phyloP scores from a whole-genome alignment of 108 stramenopile species.

The Skeletonema marinoi region DNA sequence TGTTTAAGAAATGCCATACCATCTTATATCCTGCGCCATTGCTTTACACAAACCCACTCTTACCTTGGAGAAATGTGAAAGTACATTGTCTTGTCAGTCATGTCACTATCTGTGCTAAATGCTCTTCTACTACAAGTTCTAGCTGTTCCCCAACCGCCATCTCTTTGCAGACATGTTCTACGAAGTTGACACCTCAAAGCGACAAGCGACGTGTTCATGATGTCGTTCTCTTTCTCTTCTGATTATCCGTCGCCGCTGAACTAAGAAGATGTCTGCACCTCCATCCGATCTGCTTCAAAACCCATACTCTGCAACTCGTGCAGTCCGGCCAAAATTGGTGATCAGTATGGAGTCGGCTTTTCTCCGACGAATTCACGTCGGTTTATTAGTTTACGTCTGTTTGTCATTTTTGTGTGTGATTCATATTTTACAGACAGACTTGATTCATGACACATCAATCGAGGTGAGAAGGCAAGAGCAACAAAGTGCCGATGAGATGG shows the following conservation, averaged over 20 bases:
- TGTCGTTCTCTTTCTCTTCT: neutral
- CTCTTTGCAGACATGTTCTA: neutral
- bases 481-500: too few relatives aligned
- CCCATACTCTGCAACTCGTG: neutral
- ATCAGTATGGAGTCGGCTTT: neutral
- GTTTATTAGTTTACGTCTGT: neutral
- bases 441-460: too few relatives aligned
- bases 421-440: too few relatives aligned
- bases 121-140: conserved; percentile 1
- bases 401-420: too few relatives aligned
- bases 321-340: neutral
- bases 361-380: neutral
- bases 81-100: neutral
- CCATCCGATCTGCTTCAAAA: too few relatives aligned
- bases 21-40: too few relatives aligned
- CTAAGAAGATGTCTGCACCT: too few relatives aligned
- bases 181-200: neutral
- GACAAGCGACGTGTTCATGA: neutral
- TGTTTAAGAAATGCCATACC: neutral
- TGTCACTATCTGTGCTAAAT: neutral
- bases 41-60: neutral
- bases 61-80: conserved; percentile 29
- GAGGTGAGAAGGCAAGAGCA: too few relatives aligned
- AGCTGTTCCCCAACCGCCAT: neutral
- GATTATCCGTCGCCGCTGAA: too few relatives aligned